phyloP scores from a whole-genome alignment of 495 filamentous ascomycete species.

The Clohesyomyces aquaticus region DNA sequence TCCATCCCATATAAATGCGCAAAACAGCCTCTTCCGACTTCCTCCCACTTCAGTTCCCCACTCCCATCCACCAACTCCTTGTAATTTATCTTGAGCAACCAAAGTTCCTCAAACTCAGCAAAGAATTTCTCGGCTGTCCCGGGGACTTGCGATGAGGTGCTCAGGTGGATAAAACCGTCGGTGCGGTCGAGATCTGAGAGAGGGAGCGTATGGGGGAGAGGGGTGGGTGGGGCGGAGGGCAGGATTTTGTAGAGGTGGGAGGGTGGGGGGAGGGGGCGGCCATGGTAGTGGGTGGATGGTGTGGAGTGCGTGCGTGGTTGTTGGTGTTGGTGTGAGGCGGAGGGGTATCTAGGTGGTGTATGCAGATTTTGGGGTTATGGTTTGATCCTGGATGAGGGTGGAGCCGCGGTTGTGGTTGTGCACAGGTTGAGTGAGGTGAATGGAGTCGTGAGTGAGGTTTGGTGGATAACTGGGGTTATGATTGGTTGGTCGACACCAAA shows the following conservation, averaged over 20 bases:
- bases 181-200: constrained; percentile 38
- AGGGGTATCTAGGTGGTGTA: too few species aligned
- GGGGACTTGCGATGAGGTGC: constrained; percentile 29
- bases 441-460: too few species aligned
- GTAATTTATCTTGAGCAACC: constrained; percentile 26
- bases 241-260: constrained; percentile 40
- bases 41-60: constrained; percentile 34
- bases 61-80: constrained; percentile 10
- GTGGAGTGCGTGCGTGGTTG: too few species aligned
- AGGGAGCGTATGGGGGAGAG: constrained; percentile 28
- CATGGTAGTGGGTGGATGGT: too few species aligned
- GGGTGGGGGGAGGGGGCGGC: too few species aligned
- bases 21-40: constrained; percentile 28
- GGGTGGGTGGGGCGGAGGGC: constrained; percentile 32
- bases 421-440: too few species aligned
- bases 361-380: too few species aligned
- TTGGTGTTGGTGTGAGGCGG: too few species aligned
- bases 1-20: constrained; percentile 40
- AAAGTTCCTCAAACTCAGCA: constrained; percentile 10
- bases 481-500: too few species aligned
- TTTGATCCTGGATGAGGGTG: too few species aligned
- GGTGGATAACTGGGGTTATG: too few species aligned
- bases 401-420: too few species aligned
- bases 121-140: constrained; percentile 29
- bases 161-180: constrained; percentile 39